Evolutionary conservation across 106 monocot species (phyloP).

Genomic region (Amphibolis antarctica): DNA sequence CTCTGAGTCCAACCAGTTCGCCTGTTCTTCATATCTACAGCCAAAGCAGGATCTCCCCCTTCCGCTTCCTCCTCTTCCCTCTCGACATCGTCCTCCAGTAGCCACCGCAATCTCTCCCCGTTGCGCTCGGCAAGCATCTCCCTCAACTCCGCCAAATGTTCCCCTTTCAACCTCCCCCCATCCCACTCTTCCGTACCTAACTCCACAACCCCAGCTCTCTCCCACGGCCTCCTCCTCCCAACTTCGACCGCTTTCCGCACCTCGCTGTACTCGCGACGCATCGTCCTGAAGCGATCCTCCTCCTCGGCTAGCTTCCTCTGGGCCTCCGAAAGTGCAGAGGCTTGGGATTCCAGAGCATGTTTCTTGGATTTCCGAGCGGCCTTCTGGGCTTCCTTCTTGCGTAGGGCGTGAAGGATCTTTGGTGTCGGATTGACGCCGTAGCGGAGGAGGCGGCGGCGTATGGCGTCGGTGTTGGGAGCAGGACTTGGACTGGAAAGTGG

Average conservation of each 20-base stretch:
- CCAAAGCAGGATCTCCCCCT: not conserved
- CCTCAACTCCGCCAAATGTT: constrained; percentile 57
- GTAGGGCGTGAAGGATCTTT: constrained; percentile 76
- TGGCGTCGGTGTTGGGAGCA: constrained; percentile 21
- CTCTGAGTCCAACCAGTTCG: not conserved
- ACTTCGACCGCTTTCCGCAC: constrained; percentile 29
- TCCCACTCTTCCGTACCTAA: constrained; percentile 7
- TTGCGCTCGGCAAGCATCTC: constrained; percentile 58
- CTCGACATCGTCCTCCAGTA: constrained; percentile 61
- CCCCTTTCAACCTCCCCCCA: constrained; percentile 29
- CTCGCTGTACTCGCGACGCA: constrained; percentile 46
- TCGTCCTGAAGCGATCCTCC: constrained; percentile 31
- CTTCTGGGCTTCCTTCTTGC: constrained; percentile 74
- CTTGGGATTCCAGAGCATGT: constrained; percentile 6
- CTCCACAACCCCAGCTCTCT: constrained; percentile 12
- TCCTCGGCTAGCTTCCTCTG: constrained; percentile 30
- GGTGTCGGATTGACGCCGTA: constrained; percentile 72
- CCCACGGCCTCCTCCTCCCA: constrained; percentile 45
- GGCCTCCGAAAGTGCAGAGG: constrained; percentile 11
- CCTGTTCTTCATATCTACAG: not conserved
- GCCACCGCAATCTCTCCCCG: constrained; percentile 41
- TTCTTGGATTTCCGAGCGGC: constrained; percentile 49
- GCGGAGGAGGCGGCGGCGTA: constrained; percentile 43
- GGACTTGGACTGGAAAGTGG: not conserved
- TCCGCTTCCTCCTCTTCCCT: not conserved